Evolutionary conservation across 768 basidiomycete genomes (phyloP).

Genomic region (Mycena leptocephala): DNA sequence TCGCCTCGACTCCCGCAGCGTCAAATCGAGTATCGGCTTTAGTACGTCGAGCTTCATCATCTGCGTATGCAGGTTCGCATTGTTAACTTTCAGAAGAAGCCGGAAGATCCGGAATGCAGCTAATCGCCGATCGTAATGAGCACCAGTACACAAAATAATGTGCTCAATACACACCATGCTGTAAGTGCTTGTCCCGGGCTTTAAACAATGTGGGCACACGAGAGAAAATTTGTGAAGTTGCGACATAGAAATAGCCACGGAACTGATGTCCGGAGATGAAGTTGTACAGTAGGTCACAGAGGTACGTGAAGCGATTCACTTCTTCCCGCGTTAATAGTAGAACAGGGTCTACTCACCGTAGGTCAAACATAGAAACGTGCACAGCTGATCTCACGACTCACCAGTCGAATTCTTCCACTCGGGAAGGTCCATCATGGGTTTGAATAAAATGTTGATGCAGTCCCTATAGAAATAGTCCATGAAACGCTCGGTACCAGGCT

Average conservation of each 20-base stretch:
- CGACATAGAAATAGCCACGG: constrained; percentile 91
- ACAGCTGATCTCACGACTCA: constrained; percentile 37
- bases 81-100: constrained; percentile 86
- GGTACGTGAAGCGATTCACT: constrained; percentile 88
- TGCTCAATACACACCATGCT: constrained; percentile 79
- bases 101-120: constrained; percentile 96
- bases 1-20: constrained; percentile 84
- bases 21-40: constrained; percentile 87
- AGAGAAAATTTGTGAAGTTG: constrained; percentile 83
- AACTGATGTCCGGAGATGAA: constrained; percentile 93
- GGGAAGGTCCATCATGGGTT: constrained; percentile 82
- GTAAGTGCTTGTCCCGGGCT: constrained; percentile 91
- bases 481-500: constrained; percentile 90
- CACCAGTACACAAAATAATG: constrained; percentile 1
- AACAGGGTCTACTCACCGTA: constrained; percentile 59
- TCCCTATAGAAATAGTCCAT: constrained; percentile 95
- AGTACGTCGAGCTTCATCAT: constrained; percentile 90
- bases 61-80: constrained; percentile 80
- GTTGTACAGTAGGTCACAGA: constrained; percentile 93
- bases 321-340: constrained; percentile 79
- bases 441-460: constrained; percentile 84
- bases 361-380: constrained; percentile 8
- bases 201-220: constrained; percentile 86
- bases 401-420: constrained; percentile 70
- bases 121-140: constrained; percentile 50